Evolutionary conservation across 2,329 filamentous ascomycete species (phyloP), one percentile per base, ranked within the genome.

Genomic region (Alternaria alternata): DNA sequence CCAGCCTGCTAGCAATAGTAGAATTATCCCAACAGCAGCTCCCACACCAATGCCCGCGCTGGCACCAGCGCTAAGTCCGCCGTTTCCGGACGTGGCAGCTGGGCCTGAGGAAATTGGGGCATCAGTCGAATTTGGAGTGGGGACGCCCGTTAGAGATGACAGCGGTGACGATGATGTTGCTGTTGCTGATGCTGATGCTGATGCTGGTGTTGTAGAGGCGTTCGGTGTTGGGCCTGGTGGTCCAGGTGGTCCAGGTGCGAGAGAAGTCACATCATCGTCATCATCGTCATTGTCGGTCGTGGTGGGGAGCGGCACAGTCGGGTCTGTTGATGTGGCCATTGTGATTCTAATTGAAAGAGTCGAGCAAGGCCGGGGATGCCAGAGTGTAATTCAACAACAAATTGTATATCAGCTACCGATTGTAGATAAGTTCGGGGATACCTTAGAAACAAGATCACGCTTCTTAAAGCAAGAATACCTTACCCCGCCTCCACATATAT

Each of bases 11-110:
- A 65, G 47, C 14, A 59, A 47, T 36, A 64, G 46, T 28, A 67
- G 26, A 34, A 68, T 62, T 5, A 66, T 44, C 7, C 52, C 44
- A 3, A 65, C 11, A 4, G 66, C 64, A n/a, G 65, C 61, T 39
- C 61, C 68, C 22, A 69, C 38, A 24, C 68, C 68, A 16, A 70
- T 64, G 9, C 68, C 66, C 14, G 61, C 61, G 24, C 61, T 58
- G n/a, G 62, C 59, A 9, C 57, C 66, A n/a, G 49, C 26, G 18
- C 61, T 54, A 7, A 69, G 55, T n/a, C 56, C 54, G 16, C 42
- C 2, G 18, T 24, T 26, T 24, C 30, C 20, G 7, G 18, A 53
- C 24, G 22, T 43, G 39, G 20, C 16, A 30, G n/a, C 14, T 47
- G 20, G 47, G 14, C 51, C n/a, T 41, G 51, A 18, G 20, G 62